Conservation (phyloP, 2,329 filamentous ascomycete species). For the Neocatenulostroma microsporum region DNA sequence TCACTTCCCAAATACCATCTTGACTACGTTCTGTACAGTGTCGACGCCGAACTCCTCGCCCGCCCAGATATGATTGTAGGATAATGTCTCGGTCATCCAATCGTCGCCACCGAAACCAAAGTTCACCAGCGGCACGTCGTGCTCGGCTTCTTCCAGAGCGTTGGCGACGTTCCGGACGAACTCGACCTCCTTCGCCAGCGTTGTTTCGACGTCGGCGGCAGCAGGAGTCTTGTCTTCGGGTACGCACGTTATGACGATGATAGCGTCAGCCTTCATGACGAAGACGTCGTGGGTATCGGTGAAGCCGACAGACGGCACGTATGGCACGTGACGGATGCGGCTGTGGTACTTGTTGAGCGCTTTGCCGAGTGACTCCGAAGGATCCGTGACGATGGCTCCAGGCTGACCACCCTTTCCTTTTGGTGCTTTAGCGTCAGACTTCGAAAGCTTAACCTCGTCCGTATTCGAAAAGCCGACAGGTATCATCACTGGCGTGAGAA, state of each 20-base stretch:
- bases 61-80: slow-evolving; percentile 3
- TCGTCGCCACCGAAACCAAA: slow-evolving; percentile 5
- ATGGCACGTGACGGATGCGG: slow-evolving; percentile 63
- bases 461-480: slow-evolving; percentile 13
- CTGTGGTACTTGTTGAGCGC: slow-evolving; percentile 53
- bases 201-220: background rate
- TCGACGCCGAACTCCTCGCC: slow-evolving; percentile 3
- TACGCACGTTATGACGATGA: slow-evolving; percentile 54
- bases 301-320: slow-evolving; percentile 56
- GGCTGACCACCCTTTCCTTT: background rate
- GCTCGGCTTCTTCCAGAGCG: background rate
- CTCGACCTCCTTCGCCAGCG: slow-evolving; percentile 3
- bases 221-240: slow-evolving; percentile 5
- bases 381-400: slow-evolving; percentile 42
- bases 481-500: slow-evolving; percentile 37
- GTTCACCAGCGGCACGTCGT: slow-evolving; percentile 2
- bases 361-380: slow-evolving; percentile 63
- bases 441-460: no score
- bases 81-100: slow-evolving; percentile 2
- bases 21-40: slow-evolving; percentile 1
- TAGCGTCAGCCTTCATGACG: slow-evolving; percentile 50
- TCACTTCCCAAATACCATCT: slow-evolving; percentile 2
- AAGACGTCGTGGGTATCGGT: slow-evolving; percentile 57
- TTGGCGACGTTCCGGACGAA: slow-evolving; percentile 4
- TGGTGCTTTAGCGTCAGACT: slow-evolving; percentile 5